Base-by-base conservation (phyloP, 768 basidiomycete species). In the Boletus rubropictus region DNA sequence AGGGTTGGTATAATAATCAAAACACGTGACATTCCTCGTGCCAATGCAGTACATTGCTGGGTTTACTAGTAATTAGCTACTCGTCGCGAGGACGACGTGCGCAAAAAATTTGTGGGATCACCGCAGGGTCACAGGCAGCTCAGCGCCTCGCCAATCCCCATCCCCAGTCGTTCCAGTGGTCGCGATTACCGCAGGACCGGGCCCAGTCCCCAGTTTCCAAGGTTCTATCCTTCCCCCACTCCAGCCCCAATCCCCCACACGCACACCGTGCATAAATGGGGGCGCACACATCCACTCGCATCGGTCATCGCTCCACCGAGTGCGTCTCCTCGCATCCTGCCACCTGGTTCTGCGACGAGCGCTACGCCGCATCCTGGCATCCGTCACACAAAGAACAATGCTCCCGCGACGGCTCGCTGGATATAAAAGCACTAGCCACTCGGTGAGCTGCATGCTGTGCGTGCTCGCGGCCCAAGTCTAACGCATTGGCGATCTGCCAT, bases 191-290 rank as follows among this genome's bases (percentile, higher is more conserved):
- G 49, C 54, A 48, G 49, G 43, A 51, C 55, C 45, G 25, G 36
- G 52, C 59, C 54, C 44, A 24, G 42, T 12, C 11, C 51, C 58
- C 61, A 69, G 73, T 76, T 69, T 75, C 71, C 70, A 74, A 68
- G 65, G 56, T 37, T 39, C 35, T 25, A 37, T 54, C 59, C 64
- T 69, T 72, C 69, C 74, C 74, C 74, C 72, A 60, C 55, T 63
- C 56, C 56, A 24, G 38, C 38, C 53, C 55, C 58, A 25, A 64
- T 50, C 32, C 50, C 62, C 52, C 43, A 29, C 40, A 44, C 25
- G 50, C 61, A 46, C 65, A 56, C 63, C 49, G 64, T 22, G 41
- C 51, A 50, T 51, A 42, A 36, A 53, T 39, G 52, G 42, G 53
- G 54, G 52, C 32, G 64, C 61, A 61, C 60, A 57, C 55, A 46